Base-by-base conservation (phyloP, 139 green algal genomes). In the Limnomonas spitsbergensis region DNA sequence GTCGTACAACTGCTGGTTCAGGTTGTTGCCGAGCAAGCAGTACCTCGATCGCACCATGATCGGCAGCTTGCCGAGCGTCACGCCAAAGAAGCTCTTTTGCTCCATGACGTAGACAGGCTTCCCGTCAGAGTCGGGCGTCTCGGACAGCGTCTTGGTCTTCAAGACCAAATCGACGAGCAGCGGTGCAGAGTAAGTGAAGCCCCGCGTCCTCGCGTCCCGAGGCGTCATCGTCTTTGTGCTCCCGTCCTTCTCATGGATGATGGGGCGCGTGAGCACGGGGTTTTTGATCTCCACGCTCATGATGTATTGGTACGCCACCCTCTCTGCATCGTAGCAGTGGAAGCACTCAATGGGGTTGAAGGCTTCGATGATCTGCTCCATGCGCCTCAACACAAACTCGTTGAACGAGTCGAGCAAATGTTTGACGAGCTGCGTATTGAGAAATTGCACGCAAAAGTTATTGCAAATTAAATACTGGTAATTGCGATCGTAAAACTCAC, bases 361-460 rank as follows among this genome's bases (percentile, higher is more conserved):
- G 54, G 39, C 38, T 31, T 42, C 1, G 27, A 83, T 70, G 69
- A 80, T 80, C 24, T 81, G 85, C 38, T 85, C 84, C 73, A 96
- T 91, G 68, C 87, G 93, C 81, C 93, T 89, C 56, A 87, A 38
- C 34, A 96, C 87, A 77, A 98, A 98, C 70, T 97, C 88, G 40
- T 97, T 92, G 84, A 96, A 98, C 1, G 91, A 96, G 75, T 97
- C 92, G 31, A 98, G 80, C 83, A 96, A 93, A 85, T 98, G 94
- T 24, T 88, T 84, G 39, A 97, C 94, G 24, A 98, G 83, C 34
- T 72, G 47, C n/a, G n/a, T n/a, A n/a, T n/a, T n/a, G n/a, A n/a
- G n/a, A n/a, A n/a, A n/a, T n/a, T n/a, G n/a, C n/a, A n/a, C n/a
- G n/a, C n/a, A n/a, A n/a, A n/a, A n/a, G n/a, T n/a, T n/a, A n/a